phyloP scores from a whole-genome alignment of 768 basidiomycete species.

The Psilocybe subaeruginosa region DNA sequence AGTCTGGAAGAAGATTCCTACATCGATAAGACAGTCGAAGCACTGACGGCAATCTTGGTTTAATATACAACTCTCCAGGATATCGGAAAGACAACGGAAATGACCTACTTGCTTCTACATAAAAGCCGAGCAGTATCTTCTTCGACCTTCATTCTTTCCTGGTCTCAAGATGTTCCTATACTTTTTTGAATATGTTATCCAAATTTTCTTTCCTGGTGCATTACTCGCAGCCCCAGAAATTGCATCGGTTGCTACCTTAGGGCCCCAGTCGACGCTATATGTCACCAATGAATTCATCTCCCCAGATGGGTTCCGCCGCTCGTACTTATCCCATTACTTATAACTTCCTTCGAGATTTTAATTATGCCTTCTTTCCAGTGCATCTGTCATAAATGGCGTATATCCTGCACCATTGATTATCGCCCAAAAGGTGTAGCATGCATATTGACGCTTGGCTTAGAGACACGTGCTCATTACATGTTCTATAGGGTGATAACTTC shows the following conservation, averaged over 20 bases:
- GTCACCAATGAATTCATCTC: constrained; percentile 46
- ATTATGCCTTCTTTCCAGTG: constrained; percentile 8
- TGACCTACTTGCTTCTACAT: too few species aligned
- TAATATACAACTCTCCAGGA: too few species aligned
- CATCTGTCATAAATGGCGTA: constrained; percentile 24
- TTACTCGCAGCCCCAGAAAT: neutral
- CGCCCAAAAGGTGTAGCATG: constrained; percentile 19
- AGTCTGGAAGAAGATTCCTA: too few species aligned
- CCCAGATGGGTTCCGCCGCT: constrained; percentile 53
- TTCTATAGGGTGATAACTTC: constrained; percentile 25
- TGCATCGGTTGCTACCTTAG: constrained; percentile 19
- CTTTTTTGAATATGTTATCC: neutral
- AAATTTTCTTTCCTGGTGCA: neutral
- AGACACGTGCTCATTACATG: neutral
- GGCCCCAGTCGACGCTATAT: constrained; percentile 33
- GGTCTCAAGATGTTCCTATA: neutral
- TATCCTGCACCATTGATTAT: constrained; percentile 27
- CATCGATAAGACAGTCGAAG: too few species aligned
- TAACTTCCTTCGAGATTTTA: too few species aligned
- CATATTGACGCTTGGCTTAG: neutral
- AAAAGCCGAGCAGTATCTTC: too few species aligned
- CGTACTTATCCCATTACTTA: constrained; percentile 2
- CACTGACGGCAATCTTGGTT: too few species aligned
- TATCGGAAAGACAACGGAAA: too few species aligned
- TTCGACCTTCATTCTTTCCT: neutral